A percentile compares a stretch with the other conserved stretches of the same genome.
Evolutionary conservation across 2,329 filamentous ascomycete species (phyloP).

Genomic region (Xylariaceae sp.): DNA sequence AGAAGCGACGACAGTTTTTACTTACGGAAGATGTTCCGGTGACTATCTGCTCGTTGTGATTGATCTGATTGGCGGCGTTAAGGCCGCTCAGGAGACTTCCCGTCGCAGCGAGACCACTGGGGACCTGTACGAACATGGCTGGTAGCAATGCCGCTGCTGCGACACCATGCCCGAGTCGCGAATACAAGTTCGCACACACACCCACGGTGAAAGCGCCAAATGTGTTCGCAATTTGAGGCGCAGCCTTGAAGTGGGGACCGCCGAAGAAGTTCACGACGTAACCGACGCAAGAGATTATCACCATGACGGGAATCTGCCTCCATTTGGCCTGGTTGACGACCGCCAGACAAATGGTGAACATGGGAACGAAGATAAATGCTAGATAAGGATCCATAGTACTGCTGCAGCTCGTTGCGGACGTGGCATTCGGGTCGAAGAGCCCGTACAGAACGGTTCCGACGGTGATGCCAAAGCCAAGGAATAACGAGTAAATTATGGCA

Average conservation of each 20-base stretch:
- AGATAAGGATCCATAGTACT: conserved; percentile 34
- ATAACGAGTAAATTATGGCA: conserved; percentile 68
- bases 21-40: conserved; percentile 36
- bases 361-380: conserved; percentile 68
- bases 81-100: conserved; percentile 45
- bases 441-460: conserved; percentile 41
- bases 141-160: conserved; percentile 46
- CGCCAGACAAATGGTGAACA: conserved; percentile 68
- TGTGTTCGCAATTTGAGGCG: conserved; percentile 71
- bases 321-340: conserved; percentile 78
- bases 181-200: conserved; percentile 72
- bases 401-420: conserved; percentile 33
- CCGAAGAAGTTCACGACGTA: conserved; percentile 75
- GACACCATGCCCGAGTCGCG: conserved; percentile 51
- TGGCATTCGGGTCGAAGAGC: conserved; percentile 40
- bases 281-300: conserved; percentile 66
- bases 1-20: neutral
- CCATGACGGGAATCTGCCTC: conserved; percentile 75
- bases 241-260: conserved; percentile 59
- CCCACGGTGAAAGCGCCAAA: conserved; percentile 74
- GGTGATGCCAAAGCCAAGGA: conserved; percentile 69
- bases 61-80: conserved; percentile 42
- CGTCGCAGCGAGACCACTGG: conserved; percentile 45
- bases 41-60: conserved; percentile 34
- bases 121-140: conserved; percentile 47